Percentiles rank a stretch among this genome's conserved stretches.
These are phyloP conservation scores for Eutrema japonicum DNA, from an alignment of 345 rosid species.

Conservation along the genomic window DNA sequence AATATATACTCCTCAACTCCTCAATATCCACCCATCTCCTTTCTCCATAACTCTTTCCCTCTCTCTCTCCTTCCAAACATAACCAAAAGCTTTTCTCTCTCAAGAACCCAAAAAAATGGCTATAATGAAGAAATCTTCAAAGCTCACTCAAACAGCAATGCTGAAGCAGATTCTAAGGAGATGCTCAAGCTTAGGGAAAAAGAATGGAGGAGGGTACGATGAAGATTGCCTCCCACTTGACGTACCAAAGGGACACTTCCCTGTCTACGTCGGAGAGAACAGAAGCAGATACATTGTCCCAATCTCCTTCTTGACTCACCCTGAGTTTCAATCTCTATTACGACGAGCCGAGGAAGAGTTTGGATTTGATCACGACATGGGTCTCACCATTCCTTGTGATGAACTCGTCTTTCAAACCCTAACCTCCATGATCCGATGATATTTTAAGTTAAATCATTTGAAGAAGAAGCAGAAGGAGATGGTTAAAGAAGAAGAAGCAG, in stretches of 20 bases:
- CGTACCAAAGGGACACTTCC: slow-evolving; percentile 94
- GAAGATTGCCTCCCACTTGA: slow-evolving; percentile 67
- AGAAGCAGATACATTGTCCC: slow-evolving; percentile 92
- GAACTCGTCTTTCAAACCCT: slow-evolving; percentile 60
- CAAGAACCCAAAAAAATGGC: slow-evolving; percentile 50
- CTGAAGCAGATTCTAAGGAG: slow-evolving; percentile 68
- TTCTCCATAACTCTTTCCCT: slow-evolving; percentile 27
- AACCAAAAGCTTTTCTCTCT: slow-evolving; percentile 34
- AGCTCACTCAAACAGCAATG: slow-evolving; percentile 56
- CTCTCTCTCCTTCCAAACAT: slow-evolving; percentile 16
- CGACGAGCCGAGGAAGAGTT: slow-evolving; percentile 91
- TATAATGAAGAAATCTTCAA: slow-evolving; percentile 53
- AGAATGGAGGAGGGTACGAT: slow-evolving; percentile 46
- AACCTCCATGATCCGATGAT: slow-evolving; percentile 43
- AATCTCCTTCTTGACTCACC: slow-evolving; percentile 74
- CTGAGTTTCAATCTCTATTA: slow-evolving; percentile 81
- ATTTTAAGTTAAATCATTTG: slow-evolving; percentile 31
- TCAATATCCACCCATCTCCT: slow-evolving; percentile 40
- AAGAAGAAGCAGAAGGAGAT: slow-evolving; percentile 57
- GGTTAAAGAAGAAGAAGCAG: slow-evolving; percentile 31
- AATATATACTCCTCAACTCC: slow-evolving; percentile 45
- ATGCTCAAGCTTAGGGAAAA: slow-evolving; percentile 76
- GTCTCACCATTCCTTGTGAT: slow-evolving; percentile 89
- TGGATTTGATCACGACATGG: slow-evolving; percentile 91
- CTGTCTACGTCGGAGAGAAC: slow-evolving; percentile 88